Percentiles rank a stretch among this genome's conserved stretches.
These are phyloP conservation scores for Cryptomeria japonica DNA, from an alignment of 75 land plant genomes.

Conservation along the genomic window DNA sequence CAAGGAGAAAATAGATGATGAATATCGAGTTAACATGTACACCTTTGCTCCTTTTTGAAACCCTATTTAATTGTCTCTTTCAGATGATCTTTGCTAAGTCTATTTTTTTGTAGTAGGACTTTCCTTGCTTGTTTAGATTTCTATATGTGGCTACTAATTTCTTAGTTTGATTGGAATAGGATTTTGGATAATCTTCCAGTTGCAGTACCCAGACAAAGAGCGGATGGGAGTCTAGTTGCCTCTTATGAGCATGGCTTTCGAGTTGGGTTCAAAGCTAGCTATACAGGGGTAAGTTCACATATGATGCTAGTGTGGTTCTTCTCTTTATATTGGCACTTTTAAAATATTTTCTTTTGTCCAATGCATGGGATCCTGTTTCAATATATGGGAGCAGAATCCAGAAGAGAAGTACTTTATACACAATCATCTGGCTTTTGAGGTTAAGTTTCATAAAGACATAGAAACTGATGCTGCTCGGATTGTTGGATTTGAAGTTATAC, in stretches of 20 bases:
- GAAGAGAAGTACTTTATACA: slow-evolving; percentile 72
- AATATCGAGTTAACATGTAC: slow-evolving; percentile 74
- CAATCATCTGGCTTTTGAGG: slow-evolving; percentile 77
- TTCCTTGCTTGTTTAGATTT: neutral
- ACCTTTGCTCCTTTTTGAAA: neutral
- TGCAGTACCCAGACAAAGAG: slow-evolving; percentile 35
- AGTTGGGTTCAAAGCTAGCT: slow-evolving; percentile 41
- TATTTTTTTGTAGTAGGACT: neutral
- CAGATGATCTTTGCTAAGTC: neutral
- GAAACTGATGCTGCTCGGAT: slow-evolving; percentile 68
- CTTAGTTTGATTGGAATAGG: slow-evolving; percentile 27
- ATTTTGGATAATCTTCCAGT: slow-evolving; percentile 73
- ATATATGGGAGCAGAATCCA: slow-evolving; percentile 40
- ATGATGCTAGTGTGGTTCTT: neutral
- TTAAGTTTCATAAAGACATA: slow-evolving; percentile 70
- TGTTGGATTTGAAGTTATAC: slow-evolving; percentile 92
- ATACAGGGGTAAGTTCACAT: slow-evolving; percentile 26
- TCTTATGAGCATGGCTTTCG: slow-evolving; percentile 58
- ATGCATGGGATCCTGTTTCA: neutral
- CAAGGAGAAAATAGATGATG: slow-evolving; percentile 73
- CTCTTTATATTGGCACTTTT: neutral
- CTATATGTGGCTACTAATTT: neutral
- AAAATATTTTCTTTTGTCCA: no score
- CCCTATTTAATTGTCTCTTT: neutral
- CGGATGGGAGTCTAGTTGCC: slow-evolving; percentile 18